Conservation (phyloP, 352 stramenopile genomes). For the Phytophthora lateralis region DNA sequence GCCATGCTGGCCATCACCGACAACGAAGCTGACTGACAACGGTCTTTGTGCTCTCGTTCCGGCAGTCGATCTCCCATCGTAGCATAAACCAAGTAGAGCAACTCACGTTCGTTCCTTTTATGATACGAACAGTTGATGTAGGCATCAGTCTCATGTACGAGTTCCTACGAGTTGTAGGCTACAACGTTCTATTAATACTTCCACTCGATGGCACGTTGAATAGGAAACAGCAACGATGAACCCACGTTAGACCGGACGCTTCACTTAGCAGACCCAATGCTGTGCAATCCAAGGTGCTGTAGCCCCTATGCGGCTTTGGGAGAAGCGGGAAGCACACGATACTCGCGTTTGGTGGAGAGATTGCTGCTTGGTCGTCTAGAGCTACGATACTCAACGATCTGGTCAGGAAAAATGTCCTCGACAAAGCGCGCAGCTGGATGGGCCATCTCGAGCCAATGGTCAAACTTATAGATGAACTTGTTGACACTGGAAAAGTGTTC, state of each 20-base stretch:
- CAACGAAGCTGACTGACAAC: too few species aligned
- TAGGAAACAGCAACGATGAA: slow-evolving; percentile 13
- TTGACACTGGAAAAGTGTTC: slow-evolving; percentile 42
- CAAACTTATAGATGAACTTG: slow-evolving; percentile 84
- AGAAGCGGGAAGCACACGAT: slow-evolving; percentile 86
- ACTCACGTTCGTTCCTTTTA: too few species aligned
- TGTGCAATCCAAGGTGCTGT: slow-evolving; percentile 49
- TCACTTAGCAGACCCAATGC: slow-evolving; percentile 43
- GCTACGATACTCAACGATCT: slow-evolving; percentile 80
- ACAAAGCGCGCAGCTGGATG: slow-evolving; percentile 39
- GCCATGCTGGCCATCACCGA: too few species aligned
- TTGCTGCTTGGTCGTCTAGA: slow-evolving; percentile 22
- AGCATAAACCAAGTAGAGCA: too few species aligned
- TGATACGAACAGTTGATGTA: too few species aligned
- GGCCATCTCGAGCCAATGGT: slow-evolving; percentile 88
- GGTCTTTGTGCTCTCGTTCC: too few species aligned
- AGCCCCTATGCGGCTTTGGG: slow-evolving; percentile 76
- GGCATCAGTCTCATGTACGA: too few species aligned
- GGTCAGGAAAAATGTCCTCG: slow-evolving; percentile 47
- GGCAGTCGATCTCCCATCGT: too few species aligned
- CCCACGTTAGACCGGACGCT: neutral
- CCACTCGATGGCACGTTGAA: slow-evolving; percentile 7
- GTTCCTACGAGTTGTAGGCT: too few species aligned
- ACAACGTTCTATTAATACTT: too few species aligned
- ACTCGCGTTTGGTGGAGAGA: slow-evolving; percentile 33